A percentile compares a stretch with the other conserved stretches of the same genome.
phyloP scores from a whole-genome alignment of 306 rosid genomes.

The Lablab purpureus region DNA sequence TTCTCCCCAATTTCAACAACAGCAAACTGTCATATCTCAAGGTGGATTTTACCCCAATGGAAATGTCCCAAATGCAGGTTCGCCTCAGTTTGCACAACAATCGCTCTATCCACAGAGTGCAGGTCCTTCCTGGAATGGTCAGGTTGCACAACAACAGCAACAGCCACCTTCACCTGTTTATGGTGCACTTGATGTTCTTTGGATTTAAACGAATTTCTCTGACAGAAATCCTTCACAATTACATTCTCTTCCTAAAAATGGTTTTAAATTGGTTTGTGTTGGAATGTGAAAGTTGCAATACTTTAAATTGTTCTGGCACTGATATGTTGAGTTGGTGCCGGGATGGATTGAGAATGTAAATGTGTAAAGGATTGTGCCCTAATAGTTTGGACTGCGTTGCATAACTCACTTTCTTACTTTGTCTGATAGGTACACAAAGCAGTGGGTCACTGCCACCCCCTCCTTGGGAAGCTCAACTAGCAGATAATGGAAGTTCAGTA shows the following conservation, averaged over 20 bases:
- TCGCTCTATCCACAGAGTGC: constrained; percentile 60
- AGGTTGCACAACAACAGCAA: constrained; percentile 64
- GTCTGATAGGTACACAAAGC: constrained; percentile 64
- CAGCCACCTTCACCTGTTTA: constrained; percentile 65
- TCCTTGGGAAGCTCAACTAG: constrained; percentile 91
- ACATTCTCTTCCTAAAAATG: constrained; percentile 42
- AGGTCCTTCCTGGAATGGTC: constrained; percentile 89
- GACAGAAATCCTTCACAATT: constrained; percentile 40
- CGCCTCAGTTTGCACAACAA: constrained; percentile 76
- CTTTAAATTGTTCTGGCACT: constrained; percentile 7
- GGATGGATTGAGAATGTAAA: constrained; percentile 36
- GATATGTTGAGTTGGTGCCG: constrained; percentile 35
- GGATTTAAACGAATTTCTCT: background rate
- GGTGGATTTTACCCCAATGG: constrained; percentile 77
- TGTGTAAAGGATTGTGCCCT: constrained; percentile 29
- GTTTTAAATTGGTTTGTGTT: constrained; percentile 5
- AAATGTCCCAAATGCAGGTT: constrained; percentile 60
- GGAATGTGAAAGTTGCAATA: background rate
- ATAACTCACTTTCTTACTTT: constrained; percentile 14
- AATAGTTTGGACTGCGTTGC: constrained; percentile 1
- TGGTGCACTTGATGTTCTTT: constrained; percentile 56
- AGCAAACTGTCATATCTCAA: constrained; percentile 64
- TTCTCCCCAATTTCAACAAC: constrained; percentile 63
- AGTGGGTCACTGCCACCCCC: constrained; percentile 90
- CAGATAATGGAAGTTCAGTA: constrained; percentile 63